phyloP scores from a whole-genome alignment of 2,329 filamentous ascomycete species.

The Lanzia echinophila region DNA sequence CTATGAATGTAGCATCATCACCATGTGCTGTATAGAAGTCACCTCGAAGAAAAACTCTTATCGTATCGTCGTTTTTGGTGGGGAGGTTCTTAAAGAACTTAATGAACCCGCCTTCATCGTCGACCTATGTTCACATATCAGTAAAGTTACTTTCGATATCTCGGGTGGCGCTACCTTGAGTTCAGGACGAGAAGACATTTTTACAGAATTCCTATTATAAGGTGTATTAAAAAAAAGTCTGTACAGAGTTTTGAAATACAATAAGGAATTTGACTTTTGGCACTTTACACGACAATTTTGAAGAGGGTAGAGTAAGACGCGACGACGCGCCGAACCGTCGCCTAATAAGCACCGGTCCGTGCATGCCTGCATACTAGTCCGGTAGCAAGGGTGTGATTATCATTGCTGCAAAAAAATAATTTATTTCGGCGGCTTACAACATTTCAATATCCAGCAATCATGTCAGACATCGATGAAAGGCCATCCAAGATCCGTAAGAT shows the following conservation, averaged over 20 bases:
- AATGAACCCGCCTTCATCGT: conserved; percentile 96
- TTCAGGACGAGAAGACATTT: conserved; percentile 66
- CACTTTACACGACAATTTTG: background rate
- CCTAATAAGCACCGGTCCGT: too few relatives aligned
- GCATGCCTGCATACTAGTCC: too few relatives aligned
- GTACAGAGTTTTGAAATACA: background rate
- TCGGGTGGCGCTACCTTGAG: conserved; percentile 48
- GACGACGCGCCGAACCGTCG: background rate
- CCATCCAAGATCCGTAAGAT: conserved; percentile 10
- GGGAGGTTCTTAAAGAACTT: conserved; percentile 89
- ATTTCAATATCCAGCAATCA: background rate
- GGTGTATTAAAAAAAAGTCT: background rate
- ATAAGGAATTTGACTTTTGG: background rate
- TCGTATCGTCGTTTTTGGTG: conserved; percentile 60
- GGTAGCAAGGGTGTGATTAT: background rate
- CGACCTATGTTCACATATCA: conserved; percentile 52
- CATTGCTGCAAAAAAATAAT: background rate
- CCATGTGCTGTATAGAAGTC: conserved; percentile 97
- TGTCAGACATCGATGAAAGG: conserved; percentile 8
- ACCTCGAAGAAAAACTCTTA: conserved; percentile 87
- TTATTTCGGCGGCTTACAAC: background rate
- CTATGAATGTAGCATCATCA: conserved; percentile 77
- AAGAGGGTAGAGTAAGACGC: conserved; percentile 1
- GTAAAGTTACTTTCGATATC: conserved; percentile 3
- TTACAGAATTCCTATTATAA: conserved; percentile 19